Evolutionary conservation across 257 asterid genomes (phyloP).

Genomic region (Eucommia ulmoides): DNA sequence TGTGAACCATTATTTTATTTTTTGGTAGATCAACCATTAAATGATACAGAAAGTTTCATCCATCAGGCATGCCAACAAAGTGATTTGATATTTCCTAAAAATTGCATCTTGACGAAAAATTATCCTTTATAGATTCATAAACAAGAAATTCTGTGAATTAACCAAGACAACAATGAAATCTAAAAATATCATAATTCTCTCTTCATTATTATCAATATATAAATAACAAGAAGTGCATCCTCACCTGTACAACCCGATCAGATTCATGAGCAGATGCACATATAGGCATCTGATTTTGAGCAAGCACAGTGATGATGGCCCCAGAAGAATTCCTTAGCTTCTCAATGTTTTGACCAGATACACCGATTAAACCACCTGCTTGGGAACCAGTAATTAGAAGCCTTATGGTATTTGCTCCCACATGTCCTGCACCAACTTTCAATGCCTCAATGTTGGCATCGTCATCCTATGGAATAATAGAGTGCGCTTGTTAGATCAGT

Average conservation of each 20-base stretch:
- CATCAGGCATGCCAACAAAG: too few relatives aligned
- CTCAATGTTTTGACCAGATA: slow-evolving; percentile 89
- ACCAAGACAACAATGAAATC: not conserved
- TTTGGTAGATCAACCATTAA: too few relatives aligned
- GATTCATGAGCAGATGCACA: slow-evolving; percentile 96
- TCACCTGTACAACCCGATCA: slow-evolving; percentile 92
- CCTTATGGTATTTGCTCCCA: slow-evolving; percentile 82
- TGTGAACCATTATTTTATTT: too few relatives aligned
- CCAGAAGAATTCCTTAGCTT: slow-evolving; percentile 76
- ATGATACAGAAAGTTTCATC: too few relatives aligned
- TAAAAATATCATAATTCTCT: not conserved
- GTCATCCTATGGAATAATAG: slow-evolving; percentile 44
- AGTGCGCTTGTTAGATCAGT: too few relatives aligned
- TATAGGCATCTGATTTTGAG: slow-evolving; percentile 83
- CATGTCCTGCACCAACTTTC: slow-evolving; percentile 69
- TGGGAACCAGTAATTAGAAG: slow-evolving; percentile 86
- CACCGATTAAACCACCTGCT: slow-evolving; percentile 93
- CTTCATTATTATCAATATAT: not conserved
- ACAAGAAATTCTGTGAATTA: not conserved
- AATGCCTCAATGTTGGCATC: slow-evolving; percentile 39
- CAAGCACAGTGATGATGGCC: slow-evolving; percentile 68
- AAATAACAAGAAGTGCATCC: not conserved
- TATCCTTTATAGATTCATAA: not conserved
- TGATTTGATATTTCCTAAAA: too few relatives aligned
- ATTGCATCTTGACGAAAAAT: not conserved